Evolutionary conservation across 371 early-diverging fungal species (phyloP).

Genomic region (Amoeboaphelidium protococcarum): DNA sequence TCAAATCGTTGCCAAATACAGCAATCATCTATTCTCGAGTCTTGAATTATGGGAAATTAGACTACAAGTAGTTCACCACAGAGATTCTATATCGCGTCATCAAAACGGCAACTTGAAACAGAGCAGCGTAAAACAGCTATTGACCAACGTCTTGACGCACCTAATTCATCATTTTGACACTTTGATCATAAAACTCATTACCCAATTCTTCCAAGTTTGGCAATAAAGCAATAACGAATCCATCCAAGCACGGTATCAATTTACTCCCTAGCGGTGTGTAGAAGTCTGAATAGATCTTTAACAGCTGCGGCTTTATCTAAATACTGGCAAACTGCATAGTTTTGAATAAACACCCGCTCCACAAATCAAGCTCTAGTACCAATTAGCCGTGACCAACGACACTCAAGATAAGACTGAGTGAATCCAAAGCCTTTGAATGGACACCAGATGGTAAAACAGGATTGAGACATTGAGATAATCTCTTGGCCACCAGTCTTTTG

Average conservation of each 20-base stretch:
- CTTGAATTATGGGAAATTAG: slow-evolving; percentile 37
- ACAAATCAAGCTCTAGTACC: not conserved
- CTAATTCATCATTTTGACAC: slow-evolving; percentile 34
- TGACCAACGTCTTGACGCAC: slow-evolving; percentile 34
- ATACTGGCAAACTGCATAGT: slow-evolving; percentile 1
- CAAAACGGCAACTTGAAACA: slow-evolving; percentile 48
- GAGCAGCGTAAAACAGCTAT: slow-evolving; percentile 41
- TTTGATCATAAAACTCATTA: slow-evolving; percentile 53
- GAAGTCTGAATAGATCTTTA: slow-evolving; percentile 38
- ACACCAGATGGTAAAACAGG: slow-evolving; percentile 97
- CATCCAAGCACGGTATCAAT: slow-evolving; percentile 43
- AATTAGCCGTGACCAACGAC: not conserved
- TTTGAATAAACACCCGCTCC: not conserved
- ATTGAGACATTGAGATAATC: slow-evolving; percentile 91
- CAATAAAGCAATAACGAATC: slow-evolving; percentile 48
- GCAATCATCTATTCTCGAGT: slow-evolving; percentile 33
- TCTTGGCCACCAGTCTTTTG: slow-evolving; percentile 64
- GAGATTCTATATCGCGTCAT: slow-evolving; percentile 36
- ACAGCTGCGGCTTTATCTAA: slow-evolving; percentile 32
- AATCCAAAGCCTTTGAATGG: slow-evolving; percentile 85
- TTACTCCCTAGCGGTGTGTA: slow-evolving; percentile 37
- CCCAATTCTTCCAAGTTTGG: slow-evolving; percentile 77
- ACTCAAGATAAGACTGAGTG: no score
- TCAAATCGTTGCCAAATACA: slow-evolving; percentile 37
- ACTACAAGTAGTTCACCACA: slow-evolving; percentile 41